A percentile compares a stretch with the other conserved stretches of the same genome.
These are phyloP conservation scores for Knoxia roxburghii DNA, from an alignment of 257 asterid species.

Conservation along the genomic window DNA sequence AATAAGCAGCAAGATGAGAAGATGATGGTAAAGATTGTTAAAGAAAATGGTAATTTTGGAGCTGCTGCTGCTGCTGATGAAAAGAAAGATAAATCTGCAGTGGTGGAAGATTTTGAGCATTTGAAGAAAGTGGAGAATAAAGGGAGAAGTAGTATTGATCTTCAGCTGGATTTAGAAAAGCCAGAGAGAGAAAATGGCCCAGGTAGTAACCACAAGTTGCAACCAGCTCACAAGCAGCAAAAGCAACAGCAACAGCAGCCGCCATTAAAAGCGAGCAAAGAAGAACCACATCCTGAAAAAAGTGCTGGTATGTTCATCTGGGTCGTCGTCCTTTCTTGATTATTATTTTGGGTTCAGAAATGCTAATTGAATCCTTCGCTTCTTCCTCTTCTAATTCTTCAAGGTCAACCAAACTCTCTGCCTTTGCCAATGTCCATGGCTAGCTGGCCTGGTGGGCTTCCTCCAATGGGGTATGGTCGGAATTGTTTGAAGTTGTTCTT, in stretches of 20 bases:
- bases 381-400: background rate
- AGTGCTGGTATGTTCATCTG: conserved; percentile 45
- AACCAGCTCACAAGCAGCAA: conserved; percentile 30
- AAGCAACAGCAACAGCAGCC: conserved; percentile 34
- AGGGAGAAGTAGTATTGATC: conserved; percentile 42
- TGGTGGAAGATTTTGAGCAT: conserved; percentile 32
- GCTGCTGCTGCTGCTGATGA: conserved; percentile 39
- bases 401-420: conserved; percentile 58
- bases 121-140: conserved; percentile 37
- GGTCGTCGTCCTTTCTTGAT: background rate
- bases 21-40: conserved; percentile 22
- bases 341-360: too few relatives aligned
- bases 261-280: conserved; percentile 36
- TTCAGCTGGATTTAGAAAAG: conserved; percentile 63
- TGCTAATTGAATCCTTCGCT: background rate
- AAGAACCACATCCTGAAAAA: conserved; percentile 47
- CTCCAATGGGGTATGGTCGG: conserved; percentile 76
- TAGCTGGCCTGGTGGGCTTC: conserved; percentile 91
- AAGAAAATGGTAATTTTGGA: conserved; percentile 26
- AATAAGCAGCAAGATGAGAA: conserved; percentile 36
- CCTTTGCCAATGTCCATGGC: conserved; percentile 72
- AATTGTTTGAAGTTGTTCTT: conserved; percentile 17
- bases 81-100: conserved; percentile 29
- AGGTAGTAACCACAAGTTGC: conserved; percentile 30
- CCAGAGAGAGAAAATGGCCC: conserved; percentile 44